Conservation (phyloP, 805 yeast genomes). For the Sungouiozyma ichnusensis region DNA sequence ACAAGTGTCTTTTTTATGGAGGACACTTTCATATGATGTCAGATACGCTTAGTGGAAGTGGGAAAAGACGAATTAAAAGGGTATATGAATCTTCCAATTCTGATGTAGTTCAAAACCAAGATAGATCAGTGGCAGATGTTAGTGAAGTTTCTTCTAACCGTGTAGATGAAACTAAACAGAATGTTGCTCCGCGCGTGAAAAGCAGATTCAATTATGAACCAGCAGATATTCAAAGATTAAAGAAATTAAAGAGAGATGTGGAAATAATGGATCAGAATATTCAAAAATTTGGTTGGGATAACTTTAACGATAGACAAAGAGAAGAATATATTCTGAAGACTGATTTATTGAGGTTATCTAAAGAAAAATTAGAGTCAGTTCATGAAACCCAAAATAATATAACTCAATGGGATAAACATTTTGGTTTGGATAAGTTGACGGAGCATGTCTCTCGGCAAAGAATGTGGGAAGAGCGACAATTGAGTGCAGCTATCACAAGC, state of each 20-base stretch:
- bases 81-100: too few species aligned
- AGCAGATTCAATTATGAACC: conserved; percentile 6
- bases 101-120: too few species aligned
- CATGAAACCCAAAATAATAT: background rate
- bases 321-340: conserved; percentile 43
- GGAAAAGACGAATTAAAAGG: conserved; percentile 17
- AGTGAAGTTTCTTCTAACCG: too few species aligned
- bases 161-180: too few species aligned
- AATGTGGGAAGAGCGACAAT: conserved; percentile 28
- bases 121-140: too few species aligned
- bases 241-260: conserved; percentile 38
- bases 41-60: conserved; percentile 8
- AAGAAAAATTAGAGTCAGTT: conserved; percentile 27
- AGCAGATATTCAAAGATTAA: conserved; percentile 28
- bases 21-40: too few species aligned
- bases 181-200: conserved; percentile 1
- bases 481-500: conserved; percentile 18
- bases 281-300: conserved; percentile 42
- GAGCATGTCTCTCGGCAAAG: conserved; percentile 26
- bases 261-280: conserved; percentile 40
- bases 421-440: conserved; percentile 38
- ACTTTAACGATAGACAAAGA: conserved; percentile 38
- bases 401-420: conserved; percentile 29
- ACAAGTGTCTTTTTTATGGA: too few species aligned
- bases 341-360: conserved; percentile 36